These are phyloP conservation scores for Cyclanthera cordifolia DNA, from an alignment of 306 rosid species.

Conservation along the genomic window DNA sequence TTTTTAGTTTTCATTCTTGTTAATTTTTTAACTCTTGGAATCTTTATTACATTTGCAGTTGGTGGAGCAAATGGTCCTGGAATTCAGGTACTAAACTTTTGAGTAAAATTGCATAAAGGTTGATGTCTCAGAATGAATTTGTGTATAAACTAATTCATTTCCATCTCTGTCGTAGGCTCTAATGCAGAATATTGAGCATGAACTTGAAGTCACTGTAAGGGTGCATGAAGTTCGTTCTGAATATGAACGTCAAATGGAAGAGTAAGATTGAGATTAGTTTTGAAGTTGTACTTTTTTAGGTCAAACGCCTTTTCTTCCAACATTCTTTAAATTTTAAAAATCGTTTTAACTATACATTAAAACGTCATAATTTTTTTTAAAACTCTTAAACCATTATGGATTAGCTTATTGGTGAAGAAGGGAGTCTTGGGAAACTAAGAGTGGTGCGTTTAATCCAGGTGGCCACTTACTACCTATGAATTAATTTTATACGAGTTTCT, in stretches of 20 bases:
- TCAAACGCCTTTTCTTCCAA: not conserved
- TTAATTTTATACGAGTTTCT: no score
- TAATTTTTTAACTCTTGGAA: conserved; percentile 9
- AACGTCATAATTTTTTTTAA: not conserved
- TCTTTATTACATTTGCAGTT: conserved; percentile 23
- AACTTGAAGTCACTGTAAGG: conserved; percentile 84
- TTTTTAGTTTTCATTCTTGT: conserved; percentile 6
- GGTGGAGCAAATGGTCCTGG: conserved; percentile 54
- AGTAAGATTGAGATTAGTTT: conserved; percentile 30
- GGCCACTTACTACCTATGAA: no score
- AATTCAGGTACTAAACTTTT: conserved; percentile 48
- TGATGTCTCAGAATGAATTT: not conserved
- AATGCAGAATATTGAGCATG: conserved; percentile 81
- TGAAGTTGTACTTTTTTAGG: not conserved
- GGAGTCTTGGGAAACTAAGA: no score
- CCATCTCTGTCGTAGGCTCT: conserved; percentile 44
- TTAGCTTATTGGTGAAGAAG: no score
- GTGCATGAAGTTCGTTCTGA: conserved; percentile 89
- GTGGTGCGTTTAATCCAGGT: no score
- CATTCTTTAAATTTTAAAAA: not conserved
- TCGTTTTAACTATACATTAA: not conserved
- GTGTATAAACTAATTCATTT: not conserved
- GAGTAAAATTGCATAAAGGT: not conserved
- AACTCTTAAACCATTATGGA: not conserved
- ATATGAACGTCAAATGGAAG: conserved; percentile 85